Base-by-base conservation (phyloP, 345 rosid species). In the Eucalyptus curtisii region DNA sequence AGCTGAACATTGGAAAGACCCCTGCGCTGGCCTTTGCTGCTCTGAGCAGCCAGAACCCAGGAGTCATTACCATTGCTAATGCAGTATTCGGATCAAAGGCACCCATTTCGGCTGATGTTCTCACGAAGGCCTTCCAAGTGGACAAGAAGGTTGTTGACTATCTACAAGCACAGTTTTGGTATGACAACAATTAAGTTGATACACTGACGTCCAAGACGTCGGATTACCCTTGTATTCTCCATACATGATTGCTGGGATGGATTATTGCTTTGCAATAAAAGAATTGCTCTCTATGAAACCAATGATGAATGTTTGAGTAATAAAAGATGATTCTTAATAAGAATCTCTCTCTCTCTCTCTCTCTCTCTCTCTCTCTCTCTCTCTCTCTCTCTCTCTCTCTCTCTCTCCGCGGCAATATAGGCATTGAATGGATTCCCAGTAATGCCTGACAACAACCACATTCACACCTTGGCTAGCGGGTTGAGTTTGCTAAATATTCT, bases 51-150 rank as follows among this genome's bases (percentile, higher is more conserved):
- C 92, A 87, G 42, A 64, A 89, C 89, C 92, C 91, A 20, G 90
- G 91, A 19, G 88, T 90, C 37, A 86, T 92, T 8, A 89, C 91
- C 9, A 89, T 92, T 5, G 90, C 93, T 5, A 90, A 91, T 4
- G 30, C 91, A 0, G 59, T 91, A 31, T 92, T 92, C 4, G 90
- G 91, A 7, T 53, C 91, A 2, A 57, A 86, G 2, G 91, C 91
- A 3, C 80, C 82, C n/a, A 92, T 92, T 33, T 86, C 90, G 7
- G 87, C 88, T 25, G 84, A 90, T 49, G 86, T 86, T 57, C 90
- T 93, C 4, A 89, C 92, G 81, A 88, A 71, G 90, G 94, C 95
- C 3, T 94, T 94, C 87, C 93, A 92, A 76, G 64, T 94, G 88
- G 90, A 91, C 45, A 57, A 15, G 47, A 55, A 82, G 27, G 42